Evolutionary conservation across 495 filamentous ascomycete genomes (phyloP).

Genomic region (Penicillium coprophilum): DNA sequence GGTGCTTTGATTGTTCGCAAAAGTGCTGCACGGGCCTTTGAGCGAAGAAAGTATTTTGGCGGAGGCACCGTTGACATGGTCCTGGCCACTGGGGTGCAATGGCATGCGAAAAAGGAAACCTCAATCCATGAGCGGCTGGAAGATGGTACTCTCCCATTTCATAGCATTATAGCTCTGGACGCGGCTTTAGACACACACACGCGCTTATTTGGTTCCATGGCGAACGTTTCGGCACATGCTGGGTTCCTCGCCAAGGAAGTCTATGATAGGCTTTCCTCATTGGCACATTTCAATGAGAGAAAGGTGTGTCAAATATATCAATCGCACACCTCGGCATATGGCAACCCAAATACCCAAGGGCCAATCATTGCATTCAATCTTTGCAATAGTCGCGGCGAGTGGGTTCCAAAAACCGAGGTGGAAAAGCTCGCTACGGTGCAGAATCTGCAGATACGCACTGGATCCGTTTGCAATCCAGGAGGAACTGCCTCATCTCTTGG

Average conservation of each 20-base stretch:
- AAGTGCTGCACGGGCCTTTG: constrained; percentile 59
- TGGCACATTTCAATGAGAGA: constrained; percentile 67
- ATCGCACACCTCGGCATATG: constrained; percentile 38
- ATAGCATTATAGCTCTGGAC: constrained; percentile 80
- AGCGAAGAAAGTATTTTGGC: constrained; percentile 76
- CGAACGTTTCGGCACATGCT: constrained; percentile 71
- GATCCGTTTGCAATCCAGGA: constrained; percentile 88
- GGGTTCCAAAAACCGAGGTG: constrained; percentile 78
- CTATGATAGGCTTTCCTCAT: constrained; percentile 53
- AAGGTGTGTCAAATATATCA: constrained; percentile 69
- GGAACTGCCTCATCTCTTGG: constrained; percentile 69
- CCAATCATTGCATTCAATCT: constrained; percentile 86
- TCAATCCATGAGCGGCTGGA: constrained; percentile 80
- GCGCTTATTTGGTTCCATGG: constrained; percentile 69
- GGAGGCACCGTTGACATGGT: constrained; percentile 94
- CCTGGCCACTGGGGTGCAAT: constrained; percentile 39
- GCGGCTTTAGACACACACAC: constrained; percentile 68
- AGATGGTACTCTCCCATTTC: constrained; percentile 86
- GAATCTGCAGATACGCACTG: constrained; percentile 78
- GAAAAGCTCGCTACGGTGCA: constrained; percentile 79
- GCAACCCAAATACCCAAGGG: constrained; percentile 56
- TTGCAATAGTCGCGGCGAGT: constrained; percentile 60
- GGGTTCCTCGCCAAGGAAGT: constrained; percentile 60
- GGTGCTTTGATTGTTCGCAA: constrained; percentile 85
- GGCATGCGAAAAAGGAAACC: constrained; percentile 70